Base-by-base conservation (phyloP, 768 basidiomycete genomes). In the Serendipita vermifera region DNA sequence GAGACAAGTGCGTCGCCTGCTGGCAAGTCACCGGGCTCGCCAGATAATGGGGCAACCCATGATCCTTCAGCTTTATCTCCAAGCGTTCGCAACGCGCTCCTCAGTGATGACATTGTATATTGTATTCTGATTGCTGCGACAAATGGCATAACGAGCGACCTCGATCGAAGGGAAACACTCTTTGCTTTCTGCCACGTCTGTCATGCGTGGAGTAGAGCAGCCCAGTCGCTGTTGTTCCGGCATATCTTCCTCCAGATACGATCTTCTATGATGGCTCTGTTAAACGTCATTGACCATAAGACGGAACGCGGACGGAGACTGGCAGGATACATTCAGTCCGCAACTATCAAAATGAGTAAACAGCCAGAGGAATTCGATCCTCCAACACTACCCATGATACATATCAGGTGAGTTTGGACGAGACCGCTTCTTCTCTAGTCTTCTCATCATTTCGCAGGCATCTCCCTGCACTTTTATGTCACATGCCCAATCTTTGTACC, bases 141-240 rank as follows among this genome's bases (percentile, higher is more conserved):
- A 15, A 29, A 5, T 7, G 22, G 15, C 46, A n/a, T 29, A n/a
- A 7, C 9, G 15, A 51, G 20, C n/a, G 46, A 51, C 22, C 27
- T 51, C 17, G 22, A 51, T 20, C 46, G 46, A 26, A 20, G 46
- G 31, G 46, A 51, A 29, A 29, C n/a, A 7, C 46, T 51, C 15
- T 51, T n/a, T 15, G 7, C 24, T 15, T 51, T 26, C 29, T 20
- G 22, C 4, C 17, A n/a, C n/a, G 27, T 51, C 9, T 51, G 46
- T n/a, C 17, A 29, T 15, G 7, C 27, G 46, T 51, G 46, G 46
- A 29, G 46, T 15, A 15, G 27, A 7, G 46, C 27, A 29, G 17
- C 46, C 9, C 46, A 51, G 22, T 51, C 46, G 15, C n/a, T 51
- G 7, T n/a, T 51, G 46, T 51, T 51, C 31, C 46, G 46, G n/a